Percentiles rank a stretch among this genome's conserved stretches.
phyloP scores from a whole-genome alignment of 306 rosid species.

The Cucurbita maxima region DNA sequence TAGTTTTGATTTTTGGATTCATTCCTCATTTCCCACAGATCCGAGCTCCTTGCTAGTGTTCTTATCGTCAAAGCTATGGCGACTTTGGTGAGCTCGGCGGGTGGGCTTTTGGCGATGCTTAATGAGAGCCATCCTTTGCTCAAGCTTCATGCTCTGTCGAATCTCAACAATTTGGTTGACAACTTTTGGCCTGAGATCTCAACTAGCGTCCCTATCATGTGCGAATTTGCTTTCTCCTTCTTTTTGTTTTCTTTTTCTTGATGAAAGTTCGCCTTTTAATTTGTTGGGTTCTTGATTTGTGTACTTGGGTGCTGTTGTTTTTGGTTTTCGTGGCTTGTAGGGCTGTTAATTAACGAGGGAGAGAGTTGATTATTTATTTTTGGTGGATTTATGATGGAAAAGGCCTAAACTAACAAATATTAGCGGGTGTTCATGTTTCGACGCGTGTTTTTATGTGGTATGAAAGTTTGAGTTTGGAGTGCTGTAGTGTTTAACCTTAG shows the following conservation, averaged over 20 bases:
- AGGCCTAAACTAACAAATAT: neutral
- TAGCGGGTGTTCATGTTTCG: neutral
- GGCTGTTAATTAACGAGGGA: neutral
- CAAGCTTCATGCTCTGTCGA: conserved; percentile 79
- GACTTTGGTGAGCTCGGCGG: conserved; percentile 76
- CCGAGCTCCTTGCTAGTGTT: neutral
- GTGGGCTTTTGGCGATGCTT: conserved; percentile 93
- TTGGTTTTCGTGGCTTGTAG: neutral
- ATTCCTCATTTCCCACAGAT: neutral
- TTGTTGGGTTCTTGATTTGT: neutral
- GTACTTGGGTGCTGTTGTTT: conserved; percentile 6
- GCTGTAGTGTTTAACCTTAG: neutral
- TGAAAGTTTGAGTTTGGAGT: neutral
- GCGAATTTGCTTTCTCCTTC: conserved; percentile 9
- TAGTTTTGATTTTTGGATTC: neutral
- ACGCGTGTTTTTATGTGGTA: neutral
- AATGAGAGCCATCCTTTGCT: conserved; percentile 67
- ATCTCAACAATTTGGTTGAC: conserved; percentile 82
- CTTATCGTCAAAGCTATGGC: conserved; percentile 25
- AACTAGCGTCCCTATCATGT: conserved; percentile 87
- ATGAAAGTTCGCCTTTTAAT: neutral
- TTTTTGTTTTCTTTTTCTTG: neutral
- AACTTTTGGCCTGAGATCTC: conserved; percentile 99
- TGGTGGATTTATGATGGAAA: neutral
- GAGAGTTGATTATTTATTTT: neutral